Base-by-base conservation (phyloP, 2,329 filamentous ascomycete genomes). In the Camillea tinctor region DNA sequence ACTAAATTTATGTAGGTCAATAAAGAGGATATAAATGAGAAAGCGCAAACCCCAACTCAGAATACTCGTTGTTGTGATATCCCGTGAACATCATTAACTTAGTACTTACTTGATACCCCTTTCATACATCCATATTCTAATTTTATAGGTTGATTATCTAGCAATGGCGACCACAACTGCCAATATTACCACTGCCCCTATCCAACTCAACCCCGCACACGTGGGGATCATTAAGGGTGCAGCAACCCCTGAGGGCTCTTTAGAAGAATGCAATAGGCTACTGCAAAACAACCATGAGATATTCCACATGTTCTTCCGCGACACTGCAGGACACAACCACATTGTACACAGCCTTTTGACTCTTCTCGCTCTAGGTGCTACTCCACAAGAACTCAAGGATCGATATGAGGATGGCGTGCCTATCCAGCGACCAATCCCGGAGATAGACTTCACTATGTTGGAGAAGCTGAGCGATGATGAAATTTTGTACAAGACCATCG, bases 221-320 rank as follows among this genome's bases (percentile, higher is more conserved):
- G 11, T 57, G 7, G 26, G 52, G 26, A 51, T 51, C 13, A 20
- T 53, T 19, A 52, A 52, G 19, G 56, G 6, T 23, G 50, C 19
- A 20, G 56, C 36, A 3, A 53, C 30, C 20, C 40, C 54, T 2
- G 40, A 50, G 11, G 59, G 59, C 17, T n/a, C 64, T 0, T 40
- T 68, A 19, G 60, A 71, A 50, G 60, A 53, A 6, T 59, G 55
- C 40, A 69, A 67, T 56, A 13, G 52, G 8, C 65, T 74, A 1
- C 66, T 74, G 1, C 60, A 71, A 20, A 64, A 70, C 58, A 74
- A 74, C 59, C 72, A 74, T 55, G 68, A 73, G 2, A 50, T 57
- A 20, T 69, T 58, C 22, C 71, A 74, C 66, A 72, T 74, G n/a
- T 74, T 64, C 59, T 74, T 60, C 20, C 69, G 69, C 9, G 68